These are phyloP conservation scores for Gamarada debralockiae DNA, from an alignment of 495 filamentous ascomycete genomes.

Conservation along the genomic window DNA sequence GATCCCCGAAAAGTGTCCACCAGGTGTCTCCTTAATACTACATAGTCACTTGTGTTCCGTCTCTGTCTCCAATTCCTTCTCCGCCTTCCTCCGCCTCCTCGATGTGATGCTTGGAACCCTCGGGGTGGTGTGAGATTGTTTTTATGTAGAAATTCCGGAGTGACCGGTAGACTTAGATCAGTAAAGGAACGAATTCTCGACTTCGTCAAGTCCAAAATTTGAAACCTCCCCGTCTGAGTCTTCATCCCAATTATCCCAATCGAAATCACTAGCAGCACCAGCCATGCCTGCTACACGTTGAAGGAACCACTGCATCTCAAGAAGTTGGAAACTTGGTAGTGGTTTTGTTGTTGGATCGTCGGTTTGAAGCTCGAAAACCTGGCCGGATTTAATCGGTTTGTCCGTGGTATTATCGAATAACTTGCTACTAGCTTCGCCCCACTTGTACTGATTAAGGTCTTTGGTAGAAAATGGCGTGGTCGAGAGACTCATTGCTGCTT, in stretches of 20 bases:
- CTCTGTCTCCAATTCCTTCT: background rate
- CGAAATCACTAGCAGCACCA: background rate
- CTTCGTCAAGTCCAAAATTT: background rate
- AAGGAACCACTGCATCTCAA: too few relatives aligned
- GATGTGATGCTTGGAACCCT: too few relatives aligned
- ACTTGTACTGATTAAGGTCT: background rate
- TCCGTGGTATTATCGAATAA: background rate
- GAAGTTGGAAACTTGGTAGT: too few relatives aligned
- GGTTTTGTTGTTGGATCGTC: background rate
- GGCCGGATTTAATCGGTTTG: background rate
- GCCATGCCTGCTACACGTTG: background rate
- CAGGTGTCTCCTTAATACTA: background rate
- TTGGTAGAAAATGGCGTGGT: background rate
- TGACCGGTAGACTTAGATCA: background rate
- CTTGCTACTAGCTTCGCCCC: background rate
- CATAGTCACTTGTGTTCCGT: background rate
- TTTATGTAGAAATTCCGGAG: background rate
- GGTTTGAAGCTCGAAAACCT: background rate
- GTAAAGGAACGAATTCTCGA: background rate
- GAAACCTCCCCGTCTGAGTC: background rate
- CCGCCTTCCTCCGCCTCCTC: too few relatives aligned
- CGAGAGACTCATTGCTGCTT: background rate
- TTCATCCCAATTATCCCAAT: background rate
- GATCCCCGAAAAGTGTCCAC: too few relatives aligned
- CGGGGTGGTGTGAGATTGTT: too few relatives aligned